These are phyloP conservation scores for Stephania cephalantha DNA, from an alignment of 164 flowering plant species.

Conservation along the genomic window DNA sequence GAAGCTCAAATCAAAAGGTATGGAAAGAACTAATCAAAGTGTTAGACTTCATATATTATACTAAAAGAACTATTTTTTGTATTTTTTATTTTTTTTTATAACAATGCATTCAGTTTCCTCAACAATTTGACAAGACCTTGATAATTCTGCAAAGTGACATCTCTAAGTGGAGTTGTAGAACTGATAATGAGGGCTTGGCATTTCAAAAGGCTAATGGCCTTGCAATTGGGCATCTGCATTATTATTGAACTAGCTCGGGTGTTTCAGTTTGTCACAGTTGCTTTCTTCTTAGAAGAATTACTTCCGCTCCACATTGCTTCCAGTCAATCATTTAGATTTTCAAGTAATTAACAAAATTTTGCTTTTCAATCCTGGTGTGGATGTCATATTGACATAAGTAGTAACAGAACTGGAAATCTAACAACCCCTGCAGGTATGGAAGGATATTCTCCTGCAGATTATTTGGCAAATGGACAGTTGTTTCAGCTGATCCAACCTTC, in stretches of 20 bases:
- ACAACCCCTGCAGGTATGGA: conserved; percentile 47
- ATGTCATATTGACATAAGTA: neutral
- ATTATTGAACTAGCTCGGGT: too few relatives aligned
- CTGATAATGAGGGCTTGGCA: too few relatives aligned
- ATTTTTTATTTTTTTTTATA: neutral
- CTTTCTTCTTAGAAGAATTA: too few relatives aligned
- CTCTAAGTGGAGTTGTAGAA: neutral
- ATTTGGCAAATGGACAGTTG: conserved; percentile 71
- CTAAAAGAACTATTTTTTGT: neutral
- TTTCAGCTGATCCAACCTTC: conserved; percentile 68
- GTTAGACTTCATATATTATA: too few relatives aligned
- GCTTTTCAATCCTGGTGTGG: too few relatives aligned
- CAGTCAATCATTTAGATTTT: too few relatives aligned
- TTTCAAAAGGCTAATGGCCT: too few relatives aligned
- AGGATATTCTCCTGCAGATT: conserved; percentile 70
- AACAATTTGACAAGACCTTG: conserved; percentile 2
- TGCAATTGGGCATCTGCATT: too few relatives aligned
- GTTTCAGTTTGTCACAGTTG: too few relatives aligned
- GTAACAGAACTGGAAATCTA: neutral
- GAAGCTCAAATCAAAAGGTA: conserved; percentile 62
- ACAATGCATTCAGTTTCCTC: neutral
- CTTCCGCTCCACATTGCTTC: too few relatives aligned
- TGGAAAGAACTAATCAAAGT: neutral
- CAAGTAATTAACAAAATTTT: too few relatives aligned
- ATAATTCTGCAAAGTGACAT: neutral